Evolutionary conservation across 257 asterid species (phyloP).

Genomic region (Leonotis leonurus): DNA sequence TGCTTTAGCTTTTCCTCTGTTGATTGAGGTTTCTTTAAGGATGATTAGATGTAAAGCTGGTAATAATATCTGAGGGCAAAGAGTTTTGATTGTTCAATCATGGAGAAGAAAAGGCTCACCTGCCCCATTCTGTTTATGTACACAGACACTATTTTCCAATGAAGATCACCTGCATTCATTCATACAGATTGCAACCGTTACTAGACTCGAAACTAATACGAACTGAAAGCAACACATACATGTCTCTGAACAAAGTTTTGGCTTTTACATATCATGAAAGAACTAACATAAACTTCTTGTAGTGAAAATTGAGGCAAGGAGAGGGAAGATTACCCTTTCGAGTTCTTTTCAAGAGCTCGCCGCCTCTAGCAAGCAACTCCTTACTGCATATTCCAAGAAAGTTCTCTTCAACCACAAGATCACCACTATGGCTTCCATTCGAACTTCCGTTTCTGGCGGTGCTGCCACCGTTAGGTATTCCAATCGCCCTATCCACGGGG

Average conservation of each 20-base stretch:
- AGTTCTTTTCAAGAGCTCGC: slow-evolving; percentile 85
- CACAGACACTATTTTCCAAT: slow-evolving; percentile 87
- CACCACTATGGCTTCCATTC: slow-evolving; percentile 70
- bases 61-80: not conserved
- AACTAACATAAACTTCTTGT: not conserved
- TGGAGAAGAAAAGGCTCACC: slow-evolving; percentile 41
- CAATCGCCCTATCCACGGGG: slow-evolving; percentile 76
- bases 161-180: slow-evolving; percentile 79
- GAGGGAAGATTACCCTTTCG: slow-evolving; percentile 53
- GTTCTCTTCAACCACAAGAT: slow-evolving; percentile 71
- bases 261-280: not conserved
- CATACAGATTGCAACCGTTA: not conserved
- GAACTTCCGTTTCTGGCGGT: slow-evolving; percentile 68
- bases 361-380: slow-evolving; percentile 84
- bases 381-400: slow-evolving; percentile 87
- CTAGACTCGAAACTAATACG: not conserved
- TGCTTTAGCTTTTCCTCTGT: slow-evolving; percentile 24
- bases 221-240: not conserved
- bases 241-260: not conserved
- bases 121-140: slow-evolving; percentile 72
- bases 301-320: not conserved
- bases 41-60: slow-evolving; percentile 2
- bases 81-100: slow-evolving; percentile 33
- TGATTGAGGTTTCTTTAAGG: not conserved
- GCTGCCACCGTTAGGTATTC: slow-evolving; percentile 41